phyloP scores from a whole-genome alignment of 768 basidiomycete species.

The Suillus weaverae region DNA sequence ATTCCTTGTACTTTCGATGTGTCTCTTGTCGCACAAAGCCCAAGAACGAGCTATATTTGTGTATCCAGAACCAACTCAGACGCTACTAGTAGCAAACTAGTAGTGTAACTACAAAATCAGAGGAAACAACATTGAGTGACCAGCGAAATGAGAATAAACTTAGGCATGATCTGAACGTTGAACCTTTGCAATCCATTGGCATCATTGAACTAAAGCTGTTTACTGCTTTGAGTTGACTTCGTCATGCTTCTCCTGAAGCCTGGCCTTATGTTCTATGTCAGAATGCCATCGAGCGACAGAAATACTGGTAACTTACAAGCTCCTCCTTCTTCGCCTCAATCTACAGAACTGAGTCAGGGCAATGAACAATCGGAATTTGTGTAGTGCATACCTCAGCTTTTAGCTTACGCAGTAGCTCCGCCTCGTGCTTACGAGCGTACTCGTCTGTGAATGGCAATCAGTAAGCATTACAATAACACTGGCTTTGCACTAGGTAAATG shows the following conservation, averaged over 20 bases:
- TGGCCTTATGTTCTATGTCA: neutral
- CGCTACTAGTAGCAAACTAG: neutral
- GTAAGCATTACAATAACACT: neutral
- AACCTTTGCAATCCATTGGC: neutral
- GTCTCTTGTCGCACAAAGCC: neutral
- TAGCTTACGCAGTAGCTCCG: constrained; percentile 58
- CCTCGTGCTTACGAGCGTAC: constrained; percentile 60
- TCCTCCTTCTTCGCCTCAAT: constrained; percentile 33
- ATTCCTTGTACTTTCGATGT: neutral
- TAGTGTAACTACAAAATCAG: neutral
- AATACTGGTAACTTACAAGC: constrained; percentile 25
- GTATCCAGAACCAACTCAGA: neutral
- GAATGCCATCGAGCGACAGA: neutral
- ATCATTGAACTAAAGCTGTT: neutral
- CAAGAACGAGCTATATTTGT: neutral
- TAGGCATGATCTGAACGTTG: neutral
- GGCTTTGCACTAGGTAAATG: constrained; percentile 16
- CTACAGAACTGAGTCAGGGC: constrained; percentile 15
- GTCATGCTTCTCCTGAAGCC: constrained; percentile 4
- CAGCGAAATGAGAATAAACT: neutral
- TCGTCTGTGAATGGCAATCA: constrained; percentile 45
- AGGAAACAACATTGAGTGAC: neutral
- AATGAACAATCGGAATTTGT: neutral
- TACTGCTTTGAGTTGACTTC: constrained; percentile 5
- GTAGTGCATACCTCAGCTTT: constrained; percentile 46